phyloP scores from a whole-genome alignment of 2,329 filamentous ascomycete species.

The Pseudogymnoascus sp. region DNA sequence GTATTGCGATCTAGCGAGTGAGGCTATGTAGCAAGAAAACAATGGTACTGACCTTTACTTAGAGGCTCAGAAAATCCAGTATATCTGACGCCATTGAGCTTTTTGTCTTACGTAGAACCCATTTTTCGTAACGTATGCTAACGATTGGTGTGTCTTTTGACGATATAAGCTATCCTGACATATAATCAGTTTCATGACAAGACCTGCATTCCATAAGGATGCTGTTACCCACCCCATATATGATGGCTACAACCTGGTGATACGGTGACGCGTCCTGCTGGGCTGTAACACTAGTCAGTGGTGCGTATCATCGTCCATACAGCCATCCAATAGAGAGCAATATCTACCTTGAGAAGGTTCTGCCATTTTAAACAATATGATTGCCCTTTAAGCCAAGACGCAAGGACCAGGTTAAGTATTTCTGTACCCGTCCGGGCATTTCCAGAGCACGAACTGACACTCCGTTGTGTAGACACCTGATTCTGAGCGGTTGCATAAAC shows the following conservation, averaged over 20 bases:
- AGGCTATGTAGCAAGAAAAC: background rate
- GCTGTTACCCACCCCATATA: background rate
- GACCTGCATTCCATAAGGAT: background rate
- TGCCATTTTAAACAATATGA: too few relatives aligned
- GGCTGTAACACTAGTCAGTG: background rate
- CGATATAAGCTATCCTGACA: background rate
- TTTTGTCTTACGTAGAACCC: background rate
- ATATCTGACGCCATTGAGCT: background rate
- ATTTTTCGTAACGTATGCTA: background rate
- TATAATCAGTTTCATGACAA: background rate
- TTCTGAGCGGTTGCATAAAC: background rate
- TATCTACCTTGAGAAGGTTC: too few relatives aligned
- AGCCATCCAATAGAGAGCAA: too few relatives aligned
- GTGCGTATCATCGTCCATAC: too few relatives aligned
- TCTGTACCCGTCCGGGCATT: background rate
- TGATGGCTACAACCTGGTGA: background rate
- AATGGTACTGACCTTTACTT: background rate
- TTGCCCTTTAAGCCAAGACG: too few relatives aligned
- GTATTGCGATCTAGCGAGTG: background rate
- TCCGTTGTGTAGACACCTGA: too few relatives aligned
- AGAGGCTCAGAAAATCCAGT: background rate
- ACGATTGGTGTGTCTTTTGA: background rate
- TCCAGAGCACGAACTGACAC: background rate
- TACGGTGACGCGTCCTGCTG: background rate
- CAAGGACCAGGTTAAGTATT: background rate